A percentile compares a stretch with the other conserved stretches of the same genome.
Evolutionary conservation across 1,139 yeast species (phyloP).

Genomic region (Arxiozyma telluris): DNA sequence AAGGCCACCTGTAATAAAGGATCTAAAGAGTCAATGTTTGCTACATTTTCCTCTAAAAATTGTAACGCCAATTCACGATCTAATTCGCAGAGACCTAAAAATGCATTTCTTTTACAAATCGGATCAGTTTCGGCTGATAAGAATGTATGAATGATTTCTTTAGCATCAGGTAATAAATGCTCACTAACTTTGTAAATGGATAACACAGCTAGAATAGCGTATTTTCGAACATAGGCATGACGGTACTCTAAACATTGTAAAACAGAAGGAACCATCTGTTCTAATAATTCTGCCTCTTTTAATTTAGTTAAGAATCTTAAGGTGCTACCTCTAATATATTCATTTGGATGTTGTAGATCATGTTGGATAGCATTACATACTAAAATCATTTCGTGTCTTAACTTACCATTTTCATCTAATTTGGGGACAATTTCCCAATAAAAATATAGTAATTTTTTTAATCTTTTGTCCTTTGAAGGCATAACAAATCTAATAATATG

Average conservation of each 20-base stretch:
- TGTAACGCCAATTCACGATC: slow-evolving; percentile 79
- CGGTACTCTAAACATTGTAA: slow-evolving; percentile 89
- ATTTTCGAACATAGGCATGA: slow-evolving; percentile 95
- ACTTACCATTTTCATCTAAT: slow-evolving; percentile 74
- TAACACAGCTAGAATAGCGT: slow-evolving; percentile 86
- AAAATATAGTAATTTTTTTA: slow-evolving; percentile 85
- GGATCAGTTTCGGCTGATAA: slow-evolving; percentile 80
- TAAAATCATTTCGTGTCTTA: slow-evolving; percentile 96
- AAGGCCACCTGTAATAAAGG: slow-evolving; percentile 82
- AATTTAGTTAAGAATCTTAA: slow-evolving; percentile 83
- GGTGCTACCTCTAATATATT: slow-evolving; percentile 91
- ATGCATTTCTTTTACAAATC: slow-evolving; percentile 92
- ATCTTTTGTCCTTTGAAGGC: slow-evolving; percentile 87
- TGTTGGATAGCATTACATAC: slow-evolving; percentile 97
- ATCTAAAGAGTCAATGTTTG: slow-evolving; percentile 60
- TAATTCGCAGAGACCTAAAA: slow-evolving; percentile 74
- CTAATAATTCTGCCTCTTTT: slow-evolving; percentile 87
- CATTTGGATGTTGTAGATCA: slow-evolving; percentile 97
- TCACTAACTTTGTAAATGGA: slow-evolving; percentile 77
- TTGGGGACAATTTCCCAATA: slow-evolving; percentile 99
- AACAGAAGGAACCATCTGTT: slow-evolving; percentile 90
- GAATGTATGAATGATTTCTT: slow-evolving; percentile 68
- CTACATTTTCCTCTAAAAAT: slow-evolving; percentile 65
- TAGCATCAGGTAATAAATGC: slow-evolving; percentile 90
- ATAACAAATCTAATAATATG: slow-evolving; percentile 92